These are phyloP conservation scores for Paecilomyces formosus DNA, from an alignment of 2,329 filamentous ascomycete genomes.

Conservation along the genomic window DNA sequence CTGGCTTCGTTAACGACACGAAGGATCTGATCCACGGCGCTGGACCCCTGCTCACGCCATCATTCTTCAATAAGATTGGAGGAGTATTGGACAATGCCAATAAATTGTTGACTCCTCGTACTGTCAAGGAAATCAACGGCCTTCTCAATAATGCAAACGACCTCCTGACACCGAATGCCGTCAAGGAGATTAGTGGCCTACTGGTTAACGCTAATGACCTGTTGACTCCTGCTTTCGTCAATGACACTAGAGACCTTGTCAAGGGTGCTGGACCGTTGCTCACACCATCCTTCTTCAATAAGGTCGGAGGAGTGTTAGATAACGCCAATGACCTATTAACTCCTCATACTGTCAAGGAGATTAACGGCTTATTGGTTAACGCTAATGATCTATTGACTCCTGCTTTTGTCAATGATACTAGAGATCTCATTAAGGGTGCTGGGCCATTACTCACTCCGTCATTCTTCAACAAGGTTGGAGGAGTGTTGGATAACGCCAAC, in stretches of 20 bases:
- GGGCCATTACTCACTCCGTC: constrained; percentile 16
- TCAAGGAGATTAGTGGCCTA: no score
- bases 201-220: no score
- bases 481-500: constrained; percentile 17
- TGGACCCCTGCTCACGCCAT: constrained; percentile 12
- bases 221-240: constrained; percentile 13
- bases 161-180: no score
- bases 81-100: constrained; percentile 16
- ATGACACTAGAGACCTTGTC: constrained; percentile 17
- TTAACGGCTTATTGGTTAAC: no score
- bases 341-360: no score
- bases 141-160: no score
- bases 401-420: background rate
- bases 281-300: constrained; percentile 15
- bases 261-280: constrained; percentile 14
- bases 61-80: constrained; percentile 12
- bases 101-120: constrained; percentile 18
- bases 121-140: no score
- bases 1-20: constrained; percentile 12
- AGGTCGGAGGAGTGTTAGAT: constrained; percentile 15
- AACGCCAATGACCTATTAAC: constrained; percentile 12
- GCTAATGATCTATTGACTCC: background rate
- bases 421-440: constrained; percentile 10
- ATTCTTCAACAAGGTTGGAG: constrained; percentile 16
- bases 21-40: constrained; percentile 9